Conservation (phyloP, 257 asterid genomes). For the Solanum rostratum region DNA sequence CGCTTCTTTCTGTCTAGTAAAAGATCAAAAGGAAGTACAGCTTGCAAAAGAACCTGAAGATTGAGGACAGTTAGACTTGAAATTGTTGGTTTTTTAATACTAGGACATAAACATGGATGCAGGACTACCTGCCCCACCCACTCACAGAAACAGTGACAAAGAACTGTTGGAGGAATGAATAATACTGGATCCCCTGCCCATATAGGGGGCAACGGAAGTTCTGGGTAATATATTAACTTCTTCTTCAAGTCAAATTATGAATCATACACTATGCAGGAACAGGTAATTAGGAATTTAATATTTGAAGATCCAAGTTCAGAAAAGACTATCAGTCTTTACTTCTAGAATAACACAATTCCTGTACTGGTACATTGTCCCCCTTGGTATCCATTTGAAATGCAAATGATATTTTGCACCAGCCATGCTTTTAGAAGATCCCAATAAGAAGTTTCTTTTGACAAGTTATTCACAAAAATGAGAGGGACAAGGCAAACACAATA, state of each 20-base stretch:
- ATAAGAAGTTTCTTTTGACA: not conserved
- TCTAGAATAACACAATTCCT: not conserved
- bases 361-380: not conserved
- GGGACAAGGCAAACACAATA: not conserved
- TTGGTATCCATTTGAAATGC: not conserved
- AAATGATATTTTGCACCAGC: not conserved
- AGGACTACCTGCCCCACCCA: not conserved
- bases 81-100: not conserved
- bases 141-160: not conserved
- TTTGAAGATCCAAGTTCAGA: not conserved
- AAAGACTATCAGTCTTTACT: not conserved
- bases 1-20: conserved; percentile 70
- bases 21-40: conserved; percentile 93
- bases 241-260: not conserved
- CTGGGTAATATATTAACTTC: not conserved
- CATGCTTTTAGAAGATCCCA: not conserved
- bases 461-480: not conserved
- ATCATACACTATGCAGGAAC: not conserved
- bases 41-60: conserved; percentile 83
- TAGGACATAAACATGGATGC: conserved; percentile 1
- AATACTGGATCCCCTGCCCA: not conserved
- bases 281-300: not conserved
- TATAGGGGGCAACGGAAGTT: not conserved
- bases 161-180: not conserved
- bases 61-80: conserved; percentile 1